Base-by-base conservation (phyloP, 2,329 filamentous ascomycete species). In the Bretziella fagacearum region DNA sequence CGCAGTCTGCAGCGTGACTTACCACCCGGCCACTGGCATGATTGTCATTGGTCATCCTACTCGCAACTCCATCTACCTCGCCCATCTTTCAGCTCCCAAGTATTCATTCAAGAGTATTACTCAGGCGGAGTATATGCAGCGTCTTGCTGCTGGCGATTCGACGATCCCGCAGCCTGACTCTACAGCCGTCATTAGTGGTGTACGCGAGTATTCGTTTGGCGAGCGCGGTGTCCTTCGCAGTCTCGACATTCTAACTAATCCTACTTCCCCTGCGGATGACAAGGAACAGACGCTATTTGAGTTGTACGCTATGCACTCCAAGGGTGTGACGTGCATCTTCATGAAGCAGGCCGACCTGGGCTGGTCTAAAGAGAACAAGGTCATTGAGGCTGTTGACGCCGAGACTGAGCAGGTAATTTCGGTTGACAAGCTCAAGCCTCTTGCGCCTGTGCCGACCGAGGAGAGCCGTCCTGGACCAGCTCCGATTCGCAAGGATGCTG, bases 261-360 rank as follows among this genome's bases (percentile, higher is more conserved):
- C 81, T 27, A 74, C 79, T 47, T 73, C 76, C 52, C 64, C 70
- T 5, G 69, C 76, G 51, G 73, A 74, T 32, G 52, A 52, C 3
- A 78, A 81, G 18, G 81, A 91, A 53, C 75, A 76, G 13, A 77
- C 80, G 0, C 65, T 95, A 11, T 96, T 98, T 57, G 91, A 98
- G 65, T 71, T 98, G 7, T 98, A 98, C 60, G 82, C 85, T 26
- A 93, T 95, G 81, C 89, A 98, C 62, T 95, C 91, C 8, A 93
- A 86, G 65, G 91, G 91, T 52, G 86, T 96, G n/a, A 87, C 87
- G 15, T 89, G 84, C 56, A 61, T 96, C 46, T 79, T 78, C 53
- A 77, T 98, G 60, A 89, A 82, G 60, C 84, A 89, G 59, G 76
- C 79, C 44, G 89, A 96, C 62, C 69, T 98, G 42, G 91, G 93